Evolutionary conservation across 345 rosid species (phyloP).

Genomic region (Cardiospermum halicacabum): DNA sequence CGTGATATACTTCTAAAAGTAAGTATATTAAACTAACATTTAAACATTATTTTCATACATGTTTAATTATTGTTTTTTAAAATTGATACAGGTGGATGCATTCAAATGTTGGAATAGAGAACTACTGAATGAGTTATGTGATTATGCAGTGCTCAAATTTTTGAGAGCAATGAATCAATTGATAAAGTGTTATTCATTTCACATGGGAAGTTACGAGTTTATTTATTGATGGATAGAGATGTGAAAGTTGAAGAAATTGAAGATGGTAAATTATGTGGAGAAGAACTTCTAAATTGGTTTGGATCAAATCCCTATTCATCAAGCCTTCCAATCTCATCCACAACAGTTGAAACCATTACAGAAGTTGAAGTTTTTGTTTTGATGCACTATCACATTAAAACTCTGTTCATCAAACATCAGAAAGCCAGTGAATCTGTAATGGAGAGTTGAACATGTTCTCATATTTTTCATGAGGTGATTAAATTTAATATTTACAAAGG

Average conservation of each 20-base stretch:
- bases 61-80: neutral
- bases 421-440: no score
- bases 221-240: neutral
- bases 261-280: slow-evolving; percentile 83
- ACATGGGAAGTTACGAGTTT: neutral
- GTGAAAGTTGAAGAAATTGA: slow-evolving; percentile 24
- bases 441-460: no score
- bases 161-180: neutral
- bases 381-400: slow-evolving; percentile 11
- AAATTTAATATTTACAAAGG: no score
- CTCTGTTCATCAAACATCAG: no score
- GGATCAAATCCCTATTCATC: slow-evolving; percentile 20
- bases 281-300: no score
- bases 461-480: no score
- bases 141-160: neutral
- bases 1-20: no score
- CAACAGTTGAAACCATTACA: slow-evolving; percentile 55
- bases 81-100: neutral
- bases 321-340: slow-evolving; percentile 68
- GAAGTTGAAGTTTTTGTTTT: slow-evolving; percentile 87
- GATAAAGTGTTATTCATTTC: neutral
- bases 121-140: neutral
- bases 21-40: no score
- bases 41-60: no score
- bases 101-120: neutral